Base-by-base conservation (phyloP, 345 rosid species). In the Linum usitatissimum region DNA sequence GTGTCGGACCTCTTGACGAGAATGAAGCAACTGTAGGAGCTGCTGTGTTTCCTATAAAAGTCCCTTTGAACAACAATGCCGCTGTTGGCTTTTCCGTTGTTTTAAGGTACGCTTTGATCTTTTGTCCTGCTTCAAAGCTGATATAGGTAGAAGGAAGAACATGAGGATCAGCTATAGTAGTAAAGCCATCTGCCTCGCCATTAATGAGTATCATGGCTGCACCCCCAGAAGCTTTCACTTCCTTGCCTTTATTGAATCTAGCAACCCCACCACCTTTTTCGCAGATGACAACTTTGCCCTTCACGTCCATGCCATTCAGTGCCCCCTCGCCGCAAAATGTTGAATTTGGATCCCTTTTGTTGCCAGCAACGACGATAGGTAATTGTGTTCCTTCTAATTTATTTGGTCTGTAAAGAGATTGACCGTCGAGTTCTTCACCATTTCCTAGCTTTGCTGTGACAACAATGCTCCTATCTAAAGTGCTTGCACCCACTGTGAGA, bases 161-260 rank as follows among this genome's bases (percentile, higher is more conserved):
- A 55, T 55, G 58, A 6, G 30, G 19, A 2, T 55, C 58, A 8
- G 28, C 58, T 19, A 6, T 5, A 15, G 58, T 55, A n/a, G 28
- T 55, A 28, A 55, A 55, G 1, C 28, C 58, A 23, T 55, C 30
- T 18, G 58, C 58, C 30, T 0, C 58, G 10, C 30, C 58, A 55
- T 55, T 55, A 8, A 23, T 23, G 58, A 55, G 58, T 55, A 55
- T 55, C 58, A 55, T 55, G 58, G 58, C 58, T 18, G 58, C 58
- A 17, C 58, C 58, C 12, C 58, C 58, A 3, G 58, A 17, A 23
- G 21, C 20, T 18, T 55, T 55, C 23, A 55, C 58, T 55, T 55
- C 28, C 58, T 17, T 19, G 28, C 58, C 58, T 23, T 55, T 12
- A 8, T 10, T 23, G 18, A 55, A 8, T 55, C 58, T 55, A 23